phyloP scores from a whole-genome alignment of 1,139 yeast species.

The Eremothecium sinecaudum region DNA sequence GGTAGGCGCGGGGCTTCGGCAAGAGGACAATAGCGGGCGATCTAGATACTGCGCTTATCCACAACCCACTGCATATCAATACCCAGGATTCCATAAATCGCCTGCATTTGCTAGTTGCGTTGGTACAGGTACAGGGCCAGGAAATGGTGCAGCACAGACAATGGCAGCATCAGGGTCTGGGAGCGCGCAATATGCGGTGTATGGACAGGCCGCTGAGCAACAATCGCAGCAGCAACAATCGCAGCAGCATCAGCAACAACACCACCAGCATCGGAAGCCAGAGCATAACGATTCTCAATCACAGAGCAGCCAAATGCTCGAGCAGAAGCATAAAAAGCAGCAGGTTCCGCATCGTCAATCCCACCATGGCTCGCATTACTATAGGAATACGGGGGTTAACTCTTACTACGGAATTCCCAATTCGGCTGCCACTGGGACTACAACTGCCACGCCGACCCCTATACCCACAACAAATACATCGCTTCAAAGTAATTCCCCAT shows the following conservation, averaged over 20 bases:
- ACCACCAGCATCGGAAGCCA: slow-evolving; percentile 11
- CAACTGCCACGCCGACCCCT: slow-evolving; percentile 9
- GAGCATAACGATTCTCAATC: slow-evolving; percentile 17
- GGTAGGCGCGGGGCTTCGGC: slow-evolving; percentile 1
- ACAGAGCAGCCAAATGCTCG: slow-evolving; percentile 10
- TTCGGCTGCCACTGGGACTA: slow-evolving; percentile 9
- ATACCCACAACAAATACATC: slow-evolving; percentile 4
- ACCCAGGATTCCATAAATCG: slow-evolving; percentile 13
- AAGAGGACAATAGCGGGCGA: not conserved
- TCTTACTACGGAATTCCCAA: not conserved
- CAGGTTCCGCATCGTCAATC: slow-evolving; percentile 7
- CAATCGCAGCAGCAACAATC: slow-evolving; percentile 13
- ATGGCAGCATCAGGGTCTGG: slow-evolving; percentile 5
- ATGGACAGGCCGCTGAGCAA: slow-evolving; percentile 13
- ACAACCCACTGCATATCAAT: slow-evolving; percentile 7
- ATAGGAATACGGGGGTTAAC: not conserved
- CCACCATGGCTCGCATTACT: not conserved
- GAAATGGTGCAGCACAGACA: slow-evolving; percentile 8
- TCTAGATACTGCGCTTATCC: slow-evolving; percentile 2
- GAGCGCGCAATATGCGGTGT: slow-evolving; percentile 4
- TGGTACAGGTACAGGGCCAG: slow-evolving; percentile 8
- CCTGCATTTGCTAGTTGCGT: not conserved
- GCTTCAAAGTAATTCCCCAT: slow-evolving; percentile 4
- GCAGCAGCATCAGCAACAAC: slow-evolving; percentile 9
- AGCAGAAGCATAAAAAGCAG: slow-evolving; percentile 7